Evolutionary conservation across 1,284 basidiomycete species (phyloP).

Genomic region (Sanghuangporus baumii): DNA sequence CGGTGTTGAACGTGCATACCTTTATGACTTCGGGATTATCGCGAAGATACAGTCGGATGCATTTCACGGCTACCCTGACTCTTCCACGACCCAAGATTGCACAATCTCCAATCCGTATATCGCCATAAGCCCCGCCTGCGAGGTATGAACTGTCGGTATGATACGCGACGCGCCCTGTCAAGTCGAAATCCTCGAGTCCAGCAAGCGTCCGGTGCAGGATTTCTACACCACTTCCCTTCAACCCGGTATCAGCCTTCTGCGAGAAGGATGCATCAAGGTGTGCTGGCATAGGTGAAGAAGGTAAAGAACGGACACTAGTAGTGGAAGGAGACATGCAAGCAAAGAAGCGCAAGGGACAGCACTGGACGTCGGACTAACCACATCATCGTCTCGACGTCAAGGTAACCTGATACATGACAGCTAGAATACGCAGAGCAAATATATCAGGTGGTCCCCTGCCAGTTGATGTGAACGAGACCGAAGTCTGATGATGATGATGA

Average conservation of each 20-base stretch:
- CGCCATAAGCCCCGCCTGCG: not conserved
- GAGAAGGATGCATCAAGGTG: too few species aligned
- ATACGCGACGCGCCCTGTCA: not conserved
- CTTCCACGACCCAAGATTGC: not conserved
- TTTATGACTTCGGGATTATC: not conserved
- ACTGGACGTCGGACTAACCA: too few species aligned
- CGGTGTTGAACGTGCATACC: not conserved
- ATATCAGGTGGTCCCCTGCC: too few species aligned
- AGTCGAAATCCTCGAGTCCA: not conserved
- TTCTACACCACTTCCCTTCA: not conserved
- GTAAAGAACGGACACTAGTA: too few species aligned
- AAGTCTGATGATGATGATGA: too few species aligned
- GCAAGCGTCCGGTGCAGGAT: not conserved
- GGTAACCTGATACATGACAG: too few species aligned
- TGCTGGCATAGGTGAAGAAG: too few species aligned
- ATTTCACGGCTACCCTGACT: conserved; percentile 6
- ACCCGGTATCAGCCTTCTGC: not conserved
- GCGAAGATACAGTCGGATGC: not conserved
- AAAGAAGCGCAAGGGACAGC: too few species aligned
- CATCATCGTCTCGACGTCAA: too few species aligned
- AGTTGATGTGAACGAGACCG: too few species aligned
- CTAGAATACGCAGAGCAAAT: too few species aligned
- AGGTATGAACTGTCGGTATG: not conserved
- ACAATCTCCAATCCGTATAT: not conserved
- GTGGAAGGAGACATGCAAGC: too few species aligned